These are phyloP conservation scores for Fusarium tupiense DNA, from an alignment of 2,329 filamentous ascomycete genomes.

Conservation along the genomic window DNA sequence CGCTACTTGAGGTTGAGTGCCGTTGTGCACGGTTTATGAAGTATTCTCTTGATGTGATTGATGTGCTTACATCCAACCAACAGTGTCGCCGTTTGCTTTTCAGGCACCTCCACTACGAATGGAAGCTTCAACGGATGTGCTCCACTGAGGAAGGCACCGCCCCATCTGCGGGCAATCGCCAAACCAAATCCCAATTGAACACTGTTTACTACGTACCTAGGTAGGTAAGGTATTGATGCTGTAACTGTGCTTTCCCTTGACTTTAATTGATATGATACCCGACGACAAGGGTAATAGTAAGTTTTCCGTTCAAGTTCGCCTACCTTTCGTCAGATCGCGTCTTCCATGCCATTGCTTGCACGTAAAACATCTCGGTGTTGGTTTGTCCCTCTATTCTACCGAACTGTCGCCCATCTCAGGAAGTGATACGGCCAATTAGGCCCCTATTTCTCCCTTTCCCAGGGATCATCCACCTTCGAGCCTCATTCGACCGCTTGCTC, in stretches of 20 bases:
- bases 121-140: slow-evolving; percentile 15
- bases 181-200: neutral
- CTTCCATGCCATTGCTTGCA: slow-evolving; percentile 2
- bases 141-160: slow-evolving; percentile 19
- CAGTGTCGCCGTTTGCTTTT: slow-evolving; percentile 21
- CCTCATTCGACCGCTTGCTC: slow-evolving; percentile 26
- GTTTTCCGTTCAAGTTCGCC: neutral
- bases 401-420: neutral
- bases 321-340: slow-evolving; percentile 15
- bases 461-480: slow-evolving; percentile 23
- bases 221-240: neutral
- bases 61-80: neutral
- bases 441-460: slow-evolving; percentile 25
- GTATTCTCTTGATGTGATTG: slow-evolving; percentile 15
- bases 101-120: neutral
- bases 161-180: slow-evolving; percentile 3
- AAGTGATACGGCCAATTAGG: slow-evolving; percentile 7
- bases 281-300: neutral
- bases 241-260: neutral
- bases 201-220: neutral
- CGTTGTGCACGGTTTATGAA: neutral
- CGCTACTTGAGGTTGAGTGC: slow-evolving; percentile 12
- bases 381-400: neutral
- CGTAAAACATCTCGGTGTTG: neutral
- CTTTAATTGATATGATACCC: neutral